Evolutionary conservation across 2,329 filamentous ascomycete genomes (phyloP).

Genomic region (Alternaria rosae): DNA sequence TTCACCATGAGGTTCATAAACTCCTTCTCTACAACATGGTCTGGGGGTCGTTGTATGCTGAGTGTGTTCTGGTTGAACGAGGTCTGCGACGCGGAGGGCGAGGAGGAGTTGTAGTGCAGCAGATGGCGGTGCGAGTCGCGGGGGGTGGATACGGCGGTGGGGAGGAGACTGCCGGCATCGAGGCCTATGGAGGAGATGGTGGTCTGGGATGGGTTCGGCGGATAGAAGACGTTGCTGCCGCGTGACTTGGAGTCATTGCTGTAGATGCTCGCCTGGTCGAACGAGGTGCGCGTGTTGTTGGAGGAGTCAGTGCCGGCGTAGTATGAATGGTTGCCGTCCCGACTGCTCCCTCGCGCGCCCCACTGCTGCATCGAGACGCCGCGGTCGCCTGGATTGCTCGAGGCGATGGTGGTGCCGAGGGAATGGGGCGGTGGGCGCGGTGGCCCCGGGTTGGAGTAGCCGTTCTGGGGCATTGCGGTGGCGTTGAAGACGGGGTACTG

Average conservation of each 20-base stretch:
- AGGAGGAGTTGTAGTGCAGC: slow-evolving; percentile 53
- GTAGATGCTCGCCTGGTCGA: slow-evolving; percentile 71
- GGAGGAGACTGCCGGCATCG: slow-evolving; percentile 49
- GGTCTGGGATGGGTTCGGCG: slow-evolving; percentile 67
- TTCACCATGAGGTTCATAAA: slow-evolving; percentile 96
- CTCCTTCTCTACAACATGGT: slow-evolving; percentile 85
- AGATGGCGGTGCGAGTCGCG: slow-evolving; percentile 54
- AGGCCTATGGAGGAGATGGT: slow-evolving; percentile 56
- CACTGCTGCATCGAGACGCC: slow-evolving; percentile 80
- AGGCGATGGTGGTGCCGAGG: slow-evolving; percentile 69
- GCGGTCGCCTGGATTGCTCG: slow-evolving; percentile 70
- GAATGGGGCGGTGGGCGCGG: slow-evolving; percentile 66
- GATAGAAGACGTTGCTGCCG: slow-evolving; percentile 56
- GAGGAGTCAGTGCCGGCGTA: slow-evolving; percentile 52
- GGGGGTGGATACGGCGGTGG: slow-evolving; percentile 48
- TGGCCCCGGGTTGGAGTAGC: slow-evolving; percentile 61
- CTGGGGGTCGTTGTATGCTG: slow-evolving; percentile 74
- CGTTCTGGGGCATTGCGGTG: slow-evolving; percentile 57
- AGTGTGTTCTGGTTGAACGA: slow-evolving; percentile 63
- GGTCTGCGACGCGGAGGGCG: slow-evolving; percentile 57
- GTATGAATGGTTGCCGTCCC: slow-evolving; percentile 33
- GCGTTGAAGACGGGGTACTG: slow-evolving; percentile 82
- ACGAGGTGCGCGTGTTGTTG: slow-evolving; percentile 62
- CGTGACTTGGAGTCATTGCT: slow-evolving; percentile 68
- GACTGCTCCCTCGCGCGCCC: slow-evolving; percentile 56